These are phyloP conservation scores for Trichoderma oligosporum DNA, from an alignment of 2,329 filamentous ascomycete species.

Conservation along the genomic window DNA sequence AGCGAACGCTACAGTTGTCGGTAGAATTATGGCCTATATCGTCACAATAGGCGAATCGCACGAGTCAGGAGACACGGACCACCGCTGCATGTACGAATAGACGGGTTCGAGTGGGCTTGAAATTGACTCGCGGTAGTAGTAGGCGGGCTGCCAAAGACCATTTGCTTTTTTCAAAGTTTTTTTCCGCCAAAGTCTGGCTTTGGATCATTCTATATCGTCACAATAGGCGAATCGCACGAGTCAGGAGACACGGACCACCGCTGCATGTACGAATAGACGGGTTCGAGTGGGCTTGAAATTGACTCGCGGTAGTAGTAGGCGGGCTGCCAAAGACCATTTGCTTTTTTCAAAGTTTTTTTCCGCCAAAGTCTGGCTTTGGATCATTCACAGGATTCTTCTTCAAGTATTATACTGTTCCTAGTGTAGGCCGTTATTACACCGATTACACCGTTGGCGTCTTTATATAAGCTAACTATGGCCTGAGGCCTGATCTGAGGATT, in stretches of 20 bases:
- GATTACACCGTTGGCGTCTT: background rate
- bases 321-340: background rate
- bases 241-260: background rate
- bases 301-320: background rate
- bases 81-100: background rate
- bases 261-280: background rate
- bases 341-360: background rate
- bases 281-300: background rate
- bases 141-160: background rate
- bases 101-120: background rate
- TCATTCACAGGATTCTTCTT: too few relatives aligned
- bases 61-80: conserved; percentile 1
- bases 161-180: background rate
- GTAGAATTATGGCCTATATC: too few relatives aligned
- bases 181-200: background rate
- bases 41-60: background rate
- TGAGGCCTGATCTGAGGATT: background rate
- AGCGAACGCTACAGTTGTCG: too few relatives aligned
- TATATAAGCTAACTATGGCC: background rate
- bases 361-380: background rate
- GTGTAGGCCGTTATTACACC: background rate
- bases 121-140: background rate
- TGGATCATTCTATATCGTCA: background rate
- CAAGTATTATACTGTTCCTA: too few relatives aligned
- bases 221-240: conserved; percentile 3